Conservation (phyloP, 805 yeast genomes). For the Monosporozyma aerobia region DNA sequence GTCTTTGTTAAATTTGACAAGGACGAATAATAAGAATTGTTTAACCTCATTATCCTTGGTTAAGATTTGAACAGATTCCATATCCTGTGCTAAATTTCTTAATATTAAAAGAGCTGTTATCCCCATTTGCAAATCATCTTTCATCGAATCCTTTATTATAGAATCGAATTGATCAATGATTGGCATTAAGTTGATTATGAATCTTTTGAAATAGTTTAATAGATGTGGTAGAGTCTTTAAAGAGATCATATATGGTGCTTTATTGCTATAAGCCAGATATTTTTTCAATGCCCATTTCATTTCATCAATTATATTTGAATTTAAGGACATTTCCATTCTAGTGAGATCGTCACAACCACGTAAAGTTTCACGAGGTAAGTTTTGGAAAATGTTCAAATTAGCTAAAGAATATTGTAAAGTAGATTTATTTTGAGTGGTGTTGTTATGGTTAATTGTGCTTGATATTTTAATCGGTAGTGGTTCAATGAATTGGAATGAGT, state of each 20-base stretch:
- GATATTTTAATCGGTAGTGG: conserved; percentile 25
- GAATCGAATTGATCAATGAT: conserved; percentile 17
- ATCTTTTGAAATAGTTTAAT: conserved; percentile 32
- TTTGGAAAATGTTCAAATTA: conserved; percentile 26
- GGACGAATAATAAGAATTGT: conserved; percentile 33
- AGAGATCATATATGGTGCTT: conserved; percentile 40
- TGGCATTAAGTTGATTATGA: conserved; percentile 18
- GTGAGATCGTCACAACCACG: conserved; percentile 56
- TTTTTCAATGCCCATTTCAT: conserved; percentile 60
- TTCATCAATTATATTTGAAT: conserved; percentile 56
- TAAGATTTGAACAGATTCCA: conserved; percentile 69
- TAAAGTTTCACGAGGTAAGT: conserved; percentile 28
- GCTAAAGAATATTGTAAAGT: conserved; percentile 24
- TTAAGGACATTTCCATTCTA: conserved; percentile 62
- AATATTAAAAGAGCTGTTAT: conserved; percentile 44
- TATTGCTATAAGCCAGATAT: conserved; percentile 31
- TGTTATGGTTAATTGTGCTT: conserved; percentile 5
- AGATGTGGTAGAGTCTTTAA: conserved; percentile 36
- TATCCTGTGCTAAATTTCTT: conserved; percentile 77
- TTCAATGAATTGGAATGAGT: conserved; percentile 17
- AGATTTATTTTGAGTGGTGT: conserved; percentile 1
- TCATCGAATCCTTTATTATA: conserved; percentile 14
- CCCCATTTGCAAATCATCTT: conserved; percentile 23
- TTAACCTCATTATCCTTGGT: conserved; percentile 46
- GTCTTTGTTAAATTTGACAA: conserved; percentile 13